Base-by-base conservation (phyloP, 257 asterid genomes). In the Ligustrum vulgare region DNA sequence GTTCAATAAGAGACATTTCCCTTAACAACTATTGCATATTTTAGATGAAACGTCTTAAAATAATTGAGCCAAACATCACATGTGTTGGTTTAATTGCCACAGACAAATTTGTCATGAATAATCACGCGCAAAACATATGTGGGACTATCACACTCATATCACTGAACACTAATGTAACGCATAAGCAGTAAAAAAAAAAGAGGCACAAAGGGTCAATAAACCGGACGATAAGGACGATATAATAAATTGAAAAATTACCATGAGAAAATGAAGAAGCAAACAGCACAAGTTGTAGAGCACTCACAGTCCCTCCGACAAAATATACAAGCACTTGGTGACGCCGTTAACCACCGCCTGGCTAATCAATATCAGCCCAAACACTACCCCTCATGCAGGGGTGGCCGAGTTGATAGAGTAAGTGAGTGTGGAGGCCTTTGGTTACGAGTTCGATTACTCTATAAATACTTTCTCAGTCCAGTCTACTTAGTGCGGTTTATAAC, bases 291-390 rank as follows among this genome's bases (percentile, higher is more conserved):
- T 51, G 89, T 80, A 51, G 89, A 74, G 63, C 94, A 41, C 83
- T 87, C 88, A 85, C 84, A 91, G 86, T 84, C 74, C 91, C 92
- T 80, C 78, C 90, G 75, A 97, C 97, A 47, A 89, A 92, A 75
- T 97, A 75, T 97, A 94, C 82, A 92, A 69, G 74, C 98, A 94
- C 92, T 79, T 94, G 2, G 98, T 92, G 69, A 90, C 89, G 88
- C 91, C 92, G 80, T 90, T 88, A 69, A 94, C 81, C 67, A 94
- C 67, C 79, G 79, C 58, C 80, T 94, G 98, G 78, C 91, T 88
- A 22, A 94, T 78, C 87, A 90, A 70, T 47, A 94, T 91, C 89
- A 94, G 80, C 54, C 94, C 98, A 71, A 92, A 92, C 74, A 98
- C 98, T 28, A 28, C 31, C 31, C 31, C 31, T 28, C 31, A 28